phyloP scores from a whole-genome alignment of 2,329 filamentous ascomycete genomes.

The Exophiala spinifera region DNA sequence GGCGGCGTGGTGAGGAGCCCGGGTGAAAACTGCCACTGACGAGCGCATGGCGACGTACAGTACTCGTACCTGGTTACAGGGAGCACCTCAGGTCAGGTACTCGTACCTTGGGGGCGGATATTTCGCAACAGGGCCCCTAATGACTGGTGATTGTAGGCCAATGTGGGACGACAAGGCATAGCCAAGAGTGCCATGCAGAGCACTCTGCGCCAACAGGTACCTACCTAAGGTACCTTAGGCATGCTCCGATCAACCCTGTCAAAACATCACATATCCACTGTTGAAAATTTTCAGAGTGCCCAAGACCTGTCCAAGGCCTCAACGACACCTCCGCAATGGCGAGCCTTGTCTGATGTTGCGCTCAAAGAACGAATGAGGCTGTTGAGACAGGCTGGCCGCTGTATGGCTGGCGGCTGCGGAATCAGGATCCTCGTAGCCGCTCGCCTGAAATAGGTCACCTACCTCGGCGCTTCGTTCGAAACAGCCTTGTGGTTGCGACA shows the following conservation, averaged over 20 bases:
- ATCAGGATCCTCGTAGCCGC: conserved; percentile 10
- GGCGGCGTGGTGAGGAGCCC: too few relatives aligned
- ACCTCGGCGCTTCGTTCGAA: conserved; percentile 16
- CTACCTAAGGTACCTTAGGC: too few relatives aligned
- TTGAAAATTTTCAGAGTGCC: not conserved
- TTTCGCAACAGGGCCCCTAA: too few relatives aligned
- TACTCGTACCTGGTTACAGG: too few relatives aligned
- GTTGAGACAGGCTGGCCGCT: conserved; percentile 7
- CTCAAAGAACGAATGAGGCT: conserved; percentile 8
- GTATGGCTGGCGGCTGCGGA: conserved; percentile 18
- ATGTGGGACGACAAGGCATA: too few relatives aligned
- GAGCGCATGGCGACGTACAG: too few relatives aligned
- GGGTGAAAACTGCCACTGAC: too few relatives aligned
- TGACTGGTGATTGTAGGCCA: too few relatives aligned
- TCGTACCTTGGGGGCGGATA: too few relatives aligned
- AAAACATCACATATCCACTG: not conserved
- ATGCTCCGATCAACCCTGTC: not conserved
- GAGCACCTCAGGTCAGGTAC: too few relatives aligned
- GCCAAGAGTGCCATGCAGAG: too few relatives aligned
- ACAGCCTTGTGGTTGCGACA: conserved; percentile 8
- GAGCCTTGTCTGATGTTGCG: conserved; percentile 18
- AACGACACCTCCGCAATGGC: not conserved
- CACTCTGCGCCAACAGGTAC: too few relatives aligned
- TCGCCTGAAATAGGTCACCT: conserved; percentile 13
- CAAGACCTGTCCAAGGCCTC: not conserved